phyloP scores from a whole-genome alignment of 148 eudicot species.

The Fagopyrum homotropicum region DNA sequence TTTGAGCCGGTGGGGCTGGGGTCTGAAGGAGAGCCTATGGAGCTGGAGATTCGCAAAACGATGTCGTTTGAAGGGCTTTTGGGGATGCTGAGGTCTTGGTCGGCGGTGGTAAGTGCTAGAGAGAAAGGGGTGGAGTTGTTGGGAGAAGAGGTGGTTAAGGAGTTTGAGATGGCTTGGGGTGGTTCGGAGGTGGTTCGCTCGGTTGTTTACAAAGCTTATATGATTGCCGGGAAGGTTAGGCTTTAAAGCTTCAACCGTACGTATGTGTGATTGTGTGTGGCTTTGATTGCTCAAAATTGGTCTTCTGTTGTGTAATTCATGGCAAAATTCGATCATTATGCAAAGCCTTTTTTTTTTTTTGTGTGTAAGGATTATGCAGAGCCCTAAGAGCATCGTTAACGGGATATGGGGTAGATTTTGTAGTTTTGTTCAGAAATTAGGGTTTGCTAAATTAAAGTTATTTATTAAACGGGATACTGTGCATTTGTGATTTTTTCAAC shows the following conservation, averaged over 20 bases:
- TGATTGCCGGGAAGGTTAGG: slow-evolving; percentile 32
- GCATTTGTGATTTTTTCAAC: too few relatives aligned
- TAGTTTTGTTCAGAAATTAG: too few relatives aligned
- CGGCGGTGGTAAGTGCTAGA: slow-evolving; percentile 30
- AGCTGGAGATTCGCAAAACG: slow-evolving; percentile 30
- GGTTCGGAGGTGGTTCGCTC: slow-evolving; percentile 25
- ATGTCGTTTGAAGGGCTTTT: slow-evolving; percentile 30
- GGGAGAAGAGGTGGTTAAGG: slow-evolving; percentile 23
- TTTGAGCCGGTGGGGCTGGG: slow-evolving; percentile 42
- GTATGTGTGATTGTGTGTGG: not conserved
- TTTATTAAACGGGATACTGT: too few relatives aligned
- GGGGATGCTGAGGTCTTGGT: slow-evolving; percentile 36
- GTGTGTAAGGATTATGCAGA: too few relatives aligned
- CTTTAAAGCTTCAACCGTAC: not conserved
- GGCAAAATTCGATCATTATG: too few relatives aligned
- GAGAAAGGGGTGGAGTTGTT: slow-evolving; percentile 47
- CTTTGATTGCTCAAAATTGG: too few relatives aligned
- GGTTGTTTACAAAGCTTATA: slow-evolving; percentile 35
- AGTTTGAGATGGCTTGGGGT: slow-evolving; percentile 45
- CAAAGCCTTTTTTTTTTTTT: too few relatives aligned
- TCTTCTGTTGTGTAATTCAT: too few relatives aligned
- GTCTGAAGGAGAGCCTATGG: slow-evolving; percentile 27
- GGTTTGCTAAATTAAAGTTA: too few relatives aligned
- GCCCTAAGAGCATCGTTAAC: too few relatives aligned
- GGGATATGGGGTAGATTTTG: too few relatives aligned